Base-by-base conservation (phyloP, 108 stramenopile species). In the Nitzschia inconspicua region DNA sequence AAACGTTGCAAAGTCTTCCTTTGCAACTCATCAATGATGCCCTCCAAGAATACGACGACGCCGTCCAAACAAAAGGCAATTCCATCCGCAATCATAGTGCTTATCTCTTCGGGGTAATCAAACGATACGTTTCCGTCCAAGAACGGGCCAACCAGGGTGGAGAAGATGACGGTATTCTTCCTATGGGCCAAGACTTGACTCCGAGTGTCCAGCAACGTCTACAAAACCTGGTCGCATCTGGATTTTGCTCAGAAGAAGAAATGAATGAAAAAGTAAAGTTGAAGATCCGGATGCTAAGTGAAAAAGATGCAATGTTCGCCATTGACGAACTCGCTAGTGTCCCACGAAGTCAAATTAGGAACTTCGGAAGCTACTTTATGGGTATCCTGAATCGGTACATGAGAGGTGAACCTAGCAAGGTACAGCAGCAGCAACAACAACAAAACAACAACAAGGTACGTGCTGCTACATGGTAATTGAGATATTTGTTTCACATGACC, bases 321-420 rank as follows among this genome's bases (percentile, higher is more conserved):
- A 80, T 93, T 57, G 87, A 93, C 19, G 91, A 93, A 63, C 56
- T 93, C 22, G 53, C 75, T 8, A 29, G 63, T 2, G 82, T 80
- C 28, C 62, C 76, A 14, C 71, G 88, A 19, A 8, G n/a, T 1
- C 68, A 69, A 27, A 87, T 93, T 40, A 73, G 91, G 11, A 87
- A 83, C 44, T 84, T 93, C 63, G 80, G 71, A n/a, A 72, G 67
- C 35, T 80, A 83, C 47, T 80, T 79, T 46, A 88, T 88, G 85
- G 91, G 91, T 27, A 92, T 92, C 44, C 63, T 92, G 69, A 92
- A 89, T 76, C 77, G 86, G 5, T 92, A 92, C 70, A 80, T 83
- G 73, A 68, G 85, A 19, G 80, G 84, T 24, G 78, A 80, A 53
- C 10, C 50, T 10, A 19, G 46, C 19, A 9, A 56, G 23, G 9